These are phyloP conservation scores for Cyamopsis tetragonoloba DNA, from an alignment of 306 rosid genomes.

Conservation along the genomic window DNA sequence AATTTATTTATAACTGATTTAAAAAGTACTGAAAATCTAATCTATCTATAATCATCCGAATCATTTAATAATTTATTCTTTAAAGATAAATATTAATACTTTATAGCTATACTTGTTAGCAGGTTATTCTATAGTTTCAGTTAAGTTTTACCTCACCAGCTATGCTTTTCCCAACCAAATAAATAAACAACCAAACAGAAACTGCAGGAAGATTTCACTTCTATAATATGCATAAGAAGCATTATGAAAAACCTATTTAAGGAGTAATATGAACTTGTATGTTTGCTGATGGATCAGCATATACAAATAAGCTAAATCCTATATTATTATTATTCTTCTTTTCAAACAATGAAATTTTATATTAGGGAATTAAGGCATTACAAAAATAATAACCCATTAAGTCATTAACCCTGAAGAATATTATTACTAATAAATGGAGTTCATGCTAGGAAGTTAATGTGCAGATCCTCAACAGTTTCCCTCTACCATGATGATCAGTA, in stretches of 20 bases:
- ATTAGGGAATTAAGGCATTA: conserved; percentile 12
- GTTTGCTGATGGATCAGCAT: conserved; percentile 10
- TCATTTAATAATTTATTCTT: too few species aligned
- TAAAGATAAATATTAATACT: too few species aligned
- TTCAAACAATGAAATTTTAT: conserved; percentile 9
- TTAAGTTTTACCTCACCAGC: neutral
- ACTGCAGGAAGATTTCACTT: neutral
- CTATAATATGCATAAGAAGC: neutral
- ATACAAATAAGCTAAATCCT: conserved; percentile 19
- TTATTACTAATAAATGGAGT: conserved; percentile 6
- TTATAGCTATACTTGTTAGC: neutral
- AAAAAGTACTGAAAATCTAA: too few species aligned
- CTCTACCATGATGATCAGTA: conserved; percentile 10
- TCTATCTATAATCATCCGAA: too few species aligned
- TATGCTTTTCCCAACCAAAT: neutral
- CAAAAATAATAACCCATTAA: conserved; percentile 25
- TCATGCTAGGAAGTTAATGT: conserved; percentile 22
- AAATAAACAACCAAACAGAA: neutral
- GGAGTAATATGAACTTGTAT: neutral
- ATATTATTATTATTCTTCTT: neutral
- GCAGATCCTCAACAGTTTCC: neutral
- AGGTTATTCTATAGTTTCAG: neutral
- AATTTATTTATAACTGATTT: too few species aligned
- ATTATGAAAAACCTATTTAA: neutral
- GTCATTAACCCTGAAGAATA: conserved; percentile 7